phyloP scores from a whole-genome alignment of 192 early-diverging fungal genomes.

The Coemansia sp. region DNA sequence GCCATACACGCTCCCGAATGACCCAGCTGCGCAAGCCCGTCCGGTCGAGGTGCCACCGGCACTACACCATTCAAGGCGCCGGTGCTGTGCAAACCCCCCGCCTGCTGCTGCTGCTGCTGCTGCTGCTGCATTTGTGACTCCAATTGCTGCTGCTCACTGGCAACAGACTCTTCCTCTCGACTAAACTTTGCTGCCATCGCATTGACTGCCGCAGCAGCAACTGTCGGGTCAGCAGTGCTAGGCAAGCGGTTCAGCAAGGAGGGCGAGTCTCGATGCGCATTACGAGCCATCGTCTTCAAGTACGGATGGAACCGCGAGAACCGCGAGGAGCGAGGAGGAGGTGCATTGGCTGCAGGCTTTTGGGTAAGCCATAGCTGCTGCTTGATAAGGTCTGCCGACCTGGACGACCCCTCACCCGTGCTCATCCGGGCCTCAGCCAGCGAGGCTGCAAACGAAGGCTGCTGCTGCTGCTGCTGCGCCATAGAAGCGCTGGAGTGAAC shows the following conservation, averaged over 20 bases:
- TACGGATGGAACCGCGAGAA: constrained; percentile 53
- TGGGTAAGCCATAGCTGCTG: constrained; percentile 29
- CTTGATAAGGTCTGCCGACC: constrained; percentile 9
- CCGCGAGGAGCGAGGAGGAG: constrained; percentile 40
- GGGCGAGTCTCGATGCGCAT: constrained; percentile 42
- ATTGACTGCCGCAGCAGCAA: constrained; percentile 46
- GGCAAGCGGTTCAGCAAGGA: constrained; percentile 38
- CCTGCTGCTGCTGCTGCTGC: not conserved
- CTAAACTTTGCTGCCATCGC: constrained; percentile 25
- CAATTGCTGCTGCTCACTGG: not conserved
- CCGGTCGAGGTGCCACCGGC: not conserved
- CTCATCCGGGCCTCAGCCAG: constrained; percentile 11
- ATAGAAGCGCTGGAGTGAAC: not conserved
- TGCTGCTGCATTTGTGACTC: not conserved
- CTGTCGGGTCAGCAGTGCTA: constrained; percentile 42
- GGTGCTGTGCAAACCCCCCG: not conserved
- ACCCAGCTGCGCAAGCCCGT: not conserved
- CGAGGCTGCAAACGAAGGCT: constrained; percentile 1
- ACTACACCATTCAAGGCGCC: not conserved
- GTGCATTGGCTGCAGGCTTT: constrained; percentile 11
- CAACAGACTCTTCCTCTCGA: constrained; percentile 1
- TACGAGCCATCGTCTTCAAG: constrained; percentile 46
- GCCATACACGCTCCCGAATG: not conserved
- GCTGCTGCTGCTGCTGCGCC: not conserved
- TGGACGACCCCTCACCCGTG: constrained; percentile 1